A percentile compares a stretch with the other conserved stretches of the same genome.
phyloP scores from a whole-genome alignment of 768 basidiomycete genomes.

The Suillus variegatus region DNA sequence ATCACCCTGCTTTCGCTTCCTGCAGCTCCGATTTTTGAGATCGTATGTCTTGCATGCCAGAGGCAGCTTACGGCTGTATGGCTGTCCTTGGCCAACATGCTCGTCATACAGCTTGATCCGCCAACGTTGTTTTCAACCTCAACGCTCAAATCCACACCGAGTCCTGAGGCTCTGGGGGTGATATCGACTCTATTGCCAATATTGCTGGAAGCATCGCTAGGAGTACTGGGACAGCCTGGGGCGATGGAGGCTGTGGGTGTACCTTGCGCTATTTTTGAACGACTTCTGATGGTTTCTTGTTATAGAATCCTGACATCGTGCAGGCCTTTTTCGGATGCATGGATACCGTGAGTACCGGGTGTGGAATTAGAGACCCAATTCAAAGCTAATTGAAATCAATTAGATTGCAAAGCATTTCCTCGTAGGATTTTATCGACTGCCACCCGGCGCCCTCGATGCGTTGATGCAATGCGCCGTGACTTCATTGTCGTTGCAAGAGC shows the following conservation, averaged over 20 bases:
- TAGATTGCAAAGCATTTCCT: slow-evolving; percentile 24
- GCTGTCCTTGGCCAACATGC: slow-evolving; percentile 80
- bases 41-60: slow-evolving; percentile 73
- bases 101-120: slow-evolving; percentile 82
- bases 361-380: neutral
- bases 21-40: slow-evolving; percentile 76
- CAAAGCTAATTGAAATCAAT: neutral
- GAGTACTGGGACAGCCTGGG: slow-evolving; percentile 52
- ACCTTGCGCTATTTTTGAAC: neutral
- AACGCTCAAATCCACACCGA: slow-evolving; percentile 53
- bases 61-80: slow-evolving; percentile 78
- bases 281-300: slow-evolving; percentile 12
- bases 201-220: slow-evolving; percentile 59
- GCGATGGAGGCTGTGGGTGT: slow-evolving; percentile 69
- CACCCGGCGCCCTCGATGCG: slow-evolving; percentile 62
- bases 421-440: slow-evolving; percentile 58
- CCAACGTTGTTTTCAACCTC: slow-evolving; percentile 43
- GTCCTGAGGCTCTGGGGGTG: slow-evolving; percentile 54
- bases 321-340: slow-evolving; percentile 86
- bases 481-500: slow-evolving; percentile 73
- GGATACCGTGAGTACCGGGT: slow-evolving; percentile 70
- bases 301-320: slow-evolving; percentile 88
- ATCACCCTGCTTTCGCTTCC: slow-evolving; percentile 79
- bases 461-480: slow-evolving; percentile 70
- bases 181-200: slow-evolving; percentile 57